These are phyloP conservation scores for Apium graveolens DNA, from an alignment of 129 eudicot genomes.

Conservation along the genomic window DNA sequence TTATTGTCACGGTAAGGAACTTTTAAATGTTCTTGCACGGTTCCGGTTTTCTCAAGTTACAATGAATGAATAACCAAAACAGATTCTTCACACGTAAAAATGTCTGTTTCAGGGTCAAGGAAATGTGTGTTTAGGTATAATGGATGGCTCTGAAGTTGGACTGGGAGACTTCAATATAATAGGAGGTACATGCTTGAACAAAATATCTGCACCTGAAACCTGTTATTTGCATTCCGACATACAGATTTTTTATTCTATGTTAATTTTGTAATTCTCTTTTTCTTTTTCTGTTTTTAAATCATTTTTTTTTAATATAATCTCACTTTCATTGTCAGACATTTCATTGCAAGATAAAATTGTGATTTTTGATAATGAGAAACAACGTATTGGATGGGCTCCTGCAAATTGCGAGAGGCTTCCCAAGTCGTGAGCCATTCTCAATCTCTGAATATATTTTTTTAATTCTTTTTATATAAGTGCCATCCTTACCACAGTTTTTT, in stretches of 20 bases:
- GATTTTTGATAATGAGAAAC: constrained; percentile 5
- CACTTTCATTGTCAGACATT: background rate
- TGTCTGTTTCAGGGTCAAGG: background rate
- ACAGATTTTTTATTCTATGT: background rate
- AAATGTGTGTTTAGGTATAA: constrained; percentile 3
- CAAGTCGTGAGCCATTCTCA: background rate
- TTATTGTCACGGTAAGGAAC: background rate
- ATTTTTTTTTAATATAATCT: too few relatives aligned
- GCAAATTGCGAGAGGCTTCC: constrained; percentile 5
- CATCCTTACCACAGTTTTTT: background rate
- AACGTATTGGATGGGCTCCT: constrained; percentile 7
- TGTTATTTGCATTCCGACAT: background rate
- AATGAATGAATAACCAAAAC: background rate
- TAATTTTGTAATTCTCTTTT: background rate
- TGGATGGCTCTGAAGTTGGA: constrained; percentile 5
- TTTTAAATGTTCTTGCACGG: background rate
- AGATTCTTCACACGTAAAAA: background rate
- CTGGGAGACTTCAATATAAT: constrained; percentile 1
- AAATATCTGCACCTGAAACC: background rate
- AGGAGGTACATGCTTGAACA: constrained; percentile 1
- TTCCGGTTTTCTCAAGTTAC: background rate
- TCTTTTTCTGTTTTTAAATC: too few relatives aligned
- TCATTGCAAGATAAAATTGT: constrained; percentile 8
- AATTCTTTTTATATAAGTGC: background rate
- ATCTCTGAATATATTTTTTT: background rate